Evolutionary conservation across 257 asterid species (phyloP), one percentile per base, ranked within the genome.

Genomic region (Salvia hispanica): DNA sequence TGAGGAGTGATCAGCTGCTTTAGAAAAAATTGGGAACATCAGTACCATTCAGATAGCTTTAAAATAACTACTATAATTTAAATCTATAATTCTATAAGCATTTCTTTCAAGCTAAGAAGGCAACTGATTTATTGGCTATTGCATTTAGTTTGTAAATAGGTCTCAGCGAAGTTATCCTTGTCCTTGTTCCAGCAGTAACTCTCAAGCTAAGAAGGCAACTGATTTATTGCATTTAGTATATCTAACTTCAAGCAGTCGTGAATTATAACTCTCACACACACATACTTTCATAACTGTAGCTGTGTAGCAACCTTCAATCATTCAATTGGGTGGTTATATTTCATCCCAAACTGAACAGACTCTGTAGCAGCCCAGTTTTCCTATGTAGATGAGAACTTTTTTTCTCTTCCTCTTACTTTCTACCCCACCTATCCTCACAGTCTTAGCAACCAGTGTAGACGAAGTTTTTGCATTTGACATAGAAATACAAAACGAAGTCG

Each of bases 101-200:
- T 50, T 50, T 14, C 16, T 48, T 50, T 15, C 28, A 7, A 18
- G 28, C 55, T 15, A 50, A 50, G 55, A 7, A 50, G 18, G 55
- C 4, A 14, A 18, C 40, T 36, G 12, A 6, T n/a, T 58, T 28
- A 3, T 1, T 6, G 37, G 8, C 33, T 28, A 3, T 1, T 6
- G 37, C n/a, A 61, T 18, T 61, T 43, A 31, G 52, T 9, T 7
- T 31, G 10, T 60, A 9, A 40, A 60, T 9, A 8, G 21, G 65
- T 45, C 16, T 60, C 66, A 10, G 10, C 31, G 37, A 33, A 16
- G 36, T 2, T 39, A 43, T 40, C 42, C 66, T 39, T 39, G 42
- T 33, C 63, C 63, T 58, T 33, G 12, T 58, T 36, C 63, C 46
- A 6, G 25, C 28, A 58, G 46, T 34, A 42, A 58, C 18, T 60